Evolutionary conservation across 2,329 filamentous ascomycete genomes (phyloP).

Genomic region (Cladosporium velox): DNA sequence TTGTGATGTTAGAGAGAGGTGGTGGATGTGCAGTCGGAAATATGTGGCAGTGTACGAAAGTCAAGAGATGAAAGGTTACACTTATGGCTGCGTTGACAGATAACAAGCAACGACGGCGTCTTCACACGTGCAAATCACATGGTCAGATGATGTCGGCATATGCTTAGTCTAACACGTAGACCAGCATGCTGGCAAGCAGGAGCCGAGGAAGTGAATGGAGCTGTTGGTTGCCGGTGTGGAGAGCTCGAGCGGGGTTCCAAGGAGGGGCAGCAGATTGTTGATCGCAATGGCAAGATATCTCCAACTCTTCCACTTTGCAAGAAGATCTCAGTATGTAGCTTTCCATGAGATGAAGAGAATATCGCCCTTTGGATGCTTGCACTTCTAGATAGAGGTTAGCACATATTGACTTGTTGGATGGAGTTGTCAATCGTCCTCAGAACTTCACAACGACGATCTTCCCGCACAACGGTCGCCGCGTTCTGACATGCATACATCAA

Average conservation of each 20-base stretch:
- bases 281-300: background rate
- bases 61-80: background rate
- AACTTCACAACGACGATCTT: too few species aligned
- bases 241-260: conserved; percentile 7
- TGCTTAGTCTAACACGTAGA: background rate
- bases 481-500: background rate
- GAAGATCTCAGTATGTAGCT: background rate
- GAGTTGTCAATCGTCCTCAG: too few species aligned
- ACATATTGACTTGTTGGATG: background rate
- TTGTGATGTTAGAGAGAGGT: background rate
- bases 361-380: background rate
- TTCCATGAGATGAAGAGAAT: background rate
- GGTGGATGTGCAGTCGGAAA: background rate
- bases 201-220: conserved; percentile 5
- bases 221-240: background rate
- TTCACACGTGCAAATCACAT: background rate
- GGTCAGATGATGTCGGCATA: background rate
- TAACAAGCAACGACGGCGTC: background rate
- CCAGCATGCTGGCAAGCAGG: background rate
- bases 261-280: background rate
- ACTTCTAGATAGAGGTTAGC: background rate
- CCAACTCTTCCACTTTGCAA: background rate
- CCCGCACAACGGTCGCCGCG: too few species aligned
- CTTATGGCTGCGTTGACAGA: background rate
- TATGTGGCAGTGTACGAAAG: background rate